These are phyloP conservation scores for Cardamine resedifolia DNA, from an alignment of 345 rosid species.

Conservation along the genomic window DNA sequence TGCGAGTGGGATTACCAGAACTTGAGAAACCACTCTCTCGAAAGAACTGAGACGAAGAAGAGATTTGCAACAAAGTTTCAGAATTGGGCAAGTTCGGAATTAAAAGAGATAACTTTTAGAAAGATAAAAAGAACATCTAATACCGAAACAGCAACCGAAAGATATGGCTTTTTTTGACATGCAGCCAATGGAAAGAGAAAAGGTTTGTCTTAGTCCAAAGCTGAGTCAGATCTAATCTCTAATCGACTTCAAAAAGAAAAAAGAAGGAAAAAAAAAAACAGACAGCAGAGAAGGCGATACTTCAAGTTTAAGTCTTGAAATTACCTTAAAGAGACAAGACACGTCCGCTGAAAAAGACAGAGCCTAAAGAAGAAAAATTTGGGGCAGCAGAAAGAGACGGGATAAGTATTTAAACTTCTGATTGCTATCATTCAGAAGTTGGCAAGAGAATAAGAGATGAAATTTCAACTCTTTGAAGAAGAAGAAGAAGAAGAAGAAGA, in stretches of 20 bases:
- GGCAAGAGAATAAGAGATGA: constrained; percentile 3
- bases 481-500: no score
- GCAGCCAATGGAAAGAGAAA: constrained; percentile 26
- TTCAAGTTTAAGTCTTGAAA: constrained; percentile 45
- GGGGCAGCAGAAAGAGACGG: constrained; percentile 22
- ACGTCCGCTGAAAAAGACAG: constrained; percentile 30
- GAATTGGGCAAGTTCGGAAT: constrained; percentile 8
- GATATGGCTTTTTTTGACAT: constrained; percentile 22
- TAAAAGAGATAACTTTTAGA: background rate
- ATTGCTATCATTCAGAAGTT: background rate
- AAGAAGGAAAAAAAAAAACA: background rate
- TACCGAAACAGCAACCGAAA: background rate
- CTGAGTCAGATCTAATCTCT: constrained; percentile 42
- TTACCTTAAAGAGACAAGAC: constrained; percentile 44
- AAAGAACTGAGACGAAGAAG: background rate
- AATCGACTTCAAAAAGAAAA: background rate
- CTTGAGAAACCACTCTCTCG: background rate
- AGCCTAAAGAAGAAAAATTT: constrained; percentile 7
- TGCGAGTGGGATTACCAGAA: constrained; percentile 4
- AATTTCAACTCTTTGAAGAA: background rate
- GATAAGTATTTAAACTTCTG: constrained; percentile 8
- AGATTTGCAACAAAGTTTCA: constrained; percentile 10
- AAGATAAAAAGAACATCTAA: constrained; percentile 19
- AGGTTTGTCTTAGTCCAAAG: constrained; percentile 28
- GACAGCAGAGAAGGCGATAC: constrained; percentile 25